These are phyloP conservation scores for Ajuga reptans DNA, from an alignment of 305 asterid genomes.

Conservation along the genomic window DNA sequence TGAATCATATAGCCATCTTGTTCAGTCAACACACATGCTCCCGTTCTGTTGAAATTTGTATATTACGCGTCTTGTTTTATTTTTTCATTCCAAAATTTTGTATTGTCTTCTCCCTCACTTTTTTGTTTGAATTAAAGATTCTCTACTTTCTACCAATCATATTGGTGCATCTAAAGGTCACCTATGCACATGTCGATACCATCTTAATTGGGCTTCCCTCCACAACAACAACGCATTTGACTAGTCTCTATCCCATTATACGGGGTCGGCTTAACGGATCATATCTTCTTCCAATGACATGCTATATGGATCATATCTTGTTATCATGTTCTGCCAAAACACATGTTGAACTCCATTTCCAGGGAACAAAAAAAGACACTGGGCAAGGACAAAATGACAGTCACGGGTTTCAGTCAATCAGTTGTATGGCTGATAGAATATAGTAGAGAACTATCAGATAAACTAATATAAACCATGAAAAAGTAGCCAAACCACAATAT, in stretches of 20 bases:
- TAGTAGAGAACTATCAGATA: not conserved
- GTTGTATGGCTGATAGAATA: not conserved
- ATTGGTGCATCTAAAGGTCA: not conserved
- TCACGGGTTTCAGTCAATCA: slow-evolving; percentile 2
- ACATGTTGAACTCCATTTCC: not conserved
- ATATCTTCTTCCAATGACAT: not conserved
- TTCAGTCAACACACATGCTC: no score
- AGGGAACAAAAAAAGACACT: not conserved
- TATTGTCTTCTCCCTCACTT: not conserved
- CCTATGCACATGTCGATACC: not conserved
- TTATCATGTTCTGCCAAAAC: not conserved
- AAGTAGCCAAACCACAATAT: not conserved
- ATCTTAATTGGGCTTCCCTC: not conserved
- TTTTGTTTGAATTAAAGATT: not conserved
- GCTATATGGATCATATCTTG: not conserved
- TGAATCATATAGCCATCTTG: no score
- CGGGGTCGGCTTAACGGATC: not conserved
- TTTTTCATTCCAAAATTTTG: not conserved
- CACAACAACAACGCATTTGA: not conserved
- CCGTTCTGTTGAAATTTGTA: no score
- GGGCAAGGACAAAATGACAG: slow-evolving; percentile 6
- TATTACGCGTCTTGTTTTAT: no score
- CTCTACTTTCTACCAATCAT: not conserved
- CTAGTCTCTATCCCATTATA: not conserved
- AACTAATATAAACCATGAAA: slow-evolving; percentile 13